Evolutionary conservation across 2,329 filamentous ascomycete species (phyloP).

Genomic region (Fonsecaea multimorphosa): DNA sequence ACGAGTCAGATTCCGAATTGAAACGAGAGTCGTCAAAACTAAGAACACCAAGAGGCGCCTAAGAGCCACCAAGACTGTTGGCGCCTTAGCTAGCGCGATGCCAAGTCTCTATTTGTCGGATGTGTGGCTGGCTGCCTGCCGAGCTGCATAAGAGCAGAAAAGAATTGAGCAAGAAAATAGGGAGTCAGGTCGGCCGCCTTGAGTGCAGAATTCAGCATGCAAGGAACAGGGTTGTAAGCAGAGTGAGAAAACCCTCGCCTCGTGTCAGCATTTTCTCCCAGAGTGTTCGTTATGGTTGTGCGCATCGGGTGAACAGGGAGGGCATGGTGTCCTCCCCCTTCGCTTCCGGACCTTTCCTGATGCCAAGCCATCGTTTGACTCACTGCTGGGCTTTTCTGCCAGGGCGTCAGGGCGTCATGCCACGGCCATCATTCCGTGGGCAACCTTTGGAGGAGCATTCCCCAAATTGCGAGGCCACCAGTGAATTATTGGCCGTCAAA

Average conservation of each 20-base stretch:
- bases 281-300: not conserved
- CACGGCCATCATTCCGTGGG: constrained; percentile 1
- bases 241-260: not conserved
- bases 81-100: constrained; percentile 12
- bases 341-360: constrained; percentile 1
- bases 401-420: constrained; percentile 16
- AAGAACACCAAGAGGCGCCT: constrained; percentile 18
- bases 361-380: constrained; percentile 24
- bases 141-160: not conserved
- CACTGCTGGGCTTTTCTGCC: constrained; percentile 6
- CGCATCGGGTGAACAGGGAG: not conserved
- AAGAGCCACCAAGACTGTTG: constrained; percentile 22
- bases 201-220: too few species aligned
- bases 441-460: too few species aligned
- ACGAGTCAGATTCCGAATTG: constrained; percentile 11
- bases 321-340: not conserved
- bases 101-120: constrained; percentile 14
- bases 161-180: not conserved
- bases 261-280: not conserved
- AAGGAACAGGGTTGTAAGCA: not conserved
- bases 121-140: constrained; percentile 2
- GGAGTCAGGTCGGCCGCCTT: not conserved
- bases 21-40: constrained; percentile 18
- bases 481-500: constrained; percentile 10
- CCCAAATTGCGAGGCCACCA: constrained; percentile 12